These are phyloP conservation scores for Pseudofabraea citricarpa DNA, from an alignment of 2,329 filamentous ascomycete genomes.

Conservation along the genomic window DNA sequence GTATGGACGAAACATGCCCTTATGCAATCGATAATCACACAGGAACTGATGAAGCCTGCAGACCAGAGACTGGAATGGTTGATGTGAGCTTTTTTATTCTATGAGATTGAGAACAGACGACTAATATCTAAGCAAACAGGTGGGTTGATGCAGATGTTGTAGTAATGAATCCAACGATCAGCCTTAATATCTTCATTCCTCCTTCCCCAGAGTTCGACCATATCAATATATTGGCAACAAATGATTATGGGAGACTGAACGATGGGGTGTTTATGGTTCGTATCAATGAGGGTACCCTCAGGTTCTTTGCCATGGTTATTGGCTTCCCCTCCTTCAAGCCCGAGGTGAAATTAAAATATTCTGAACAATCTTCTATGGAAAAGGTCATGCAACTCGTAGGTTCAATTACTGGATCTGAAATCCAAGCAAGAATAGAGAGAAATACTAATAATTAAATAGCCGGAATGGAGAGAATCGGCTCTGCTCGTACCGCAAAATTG, in stretches of 20 bases:
- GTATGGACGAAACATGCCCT: conserved; percentile 7
- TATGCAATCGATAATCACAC: conserved; percentile 1
- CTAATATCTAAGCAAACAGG: background rate
- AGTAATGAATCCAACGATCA: conserved; percentile 33
- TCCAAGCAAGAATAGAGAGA: conserved; percentile 10
- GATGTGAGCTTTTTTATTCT: conserved; percentile 2
- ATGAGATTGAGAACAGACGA: no score
- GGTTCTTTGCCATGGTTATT: conserved; percentile 31
- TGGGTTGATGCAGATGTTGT: conserved; percentile 37
- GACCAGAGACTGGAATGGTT: conserved; percentile 6
- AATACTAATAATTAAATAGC: conserved; percentile 12
- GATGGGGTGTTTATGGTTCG: conserved; percentile 34
- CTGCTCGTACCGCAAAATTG: conserved; percentile 26
- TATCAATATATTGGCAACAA: conserved; percentile 31
- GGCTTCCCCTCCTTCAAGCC: conserved; percentile 31
- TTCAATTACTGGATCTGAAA: conserved; percentile 3
- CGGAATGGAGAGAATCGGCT: no score
- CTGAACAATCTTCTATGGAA: conserved; percentile 23
- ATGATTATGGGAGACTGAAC: conserved; percentile 35
- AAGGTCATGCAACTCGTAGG: conserved; percentile 14
- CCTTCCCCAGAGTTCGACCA: conserved; percentile 25
- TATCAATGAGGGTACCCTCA: conserved; percentile 31
- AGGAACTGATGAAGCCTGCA: conserved; percentile 3
- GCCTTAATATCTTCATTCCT: conserved; percentile 33
- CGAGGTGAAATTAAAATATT: conserved; percentile 13